phyloP scores from a whole-genome alignment of 2,329 filamentous ascomycete genomes.

The Thelonectria blattea region DNA sequence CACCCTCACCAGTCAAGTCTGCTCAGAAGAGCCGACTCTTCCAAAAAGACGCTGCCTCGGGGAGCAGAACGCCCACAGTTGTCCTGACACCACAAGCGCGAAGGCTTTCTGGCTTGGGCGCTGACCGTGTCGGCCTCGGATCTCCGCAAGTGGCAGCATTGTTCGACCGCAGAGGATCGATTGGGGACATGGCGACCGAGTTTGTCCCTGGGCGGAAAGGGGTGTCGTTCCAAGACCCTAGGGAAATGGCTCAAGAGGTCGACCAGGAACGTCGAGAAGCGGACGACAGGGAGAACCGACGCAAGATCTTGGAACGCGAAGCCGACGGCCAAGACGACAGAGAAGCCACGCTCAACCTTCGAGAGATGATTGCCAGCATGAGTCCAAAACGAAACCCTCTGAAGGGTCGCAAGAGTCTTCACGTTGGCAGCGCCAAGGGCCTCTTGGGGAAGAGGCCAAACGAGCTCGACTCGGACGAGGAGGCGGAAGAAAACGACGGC shows the following conservation, averaged over 20 bases:
- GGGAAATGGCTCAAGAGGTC: conserved; percentile 65
- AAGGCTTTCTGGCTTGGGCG: conserved; percentile 70
- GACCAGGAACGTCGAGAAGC: conserved; percentile 66
- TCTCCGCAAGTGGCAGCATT: conserved; percentile 76
- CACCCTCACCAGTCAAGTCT: conserved; percentile 34
- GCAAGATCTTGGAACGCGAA: conserved; percentile 61
- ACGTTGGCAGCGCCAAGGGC: conserved; percentile 75
- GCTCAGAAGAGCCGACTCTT: conserved; percentile 53
- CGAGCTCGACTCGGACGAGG: conserved; percentile 72
- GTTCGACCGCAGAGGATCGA: conserved; percentile 73
- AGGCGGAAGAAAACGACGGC: conserved; percentile 63
- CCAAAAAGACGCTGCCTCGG: conserved; percentile 58
- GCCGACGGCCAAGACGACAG: conserved; percentile 56
- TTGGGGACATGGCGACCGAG: conserved; percentile 68
- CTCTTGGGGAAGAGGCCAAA: conserved; percentile 75
- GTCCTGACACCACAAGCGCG: conserved; percentile 60
- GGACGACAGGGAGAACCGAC: conserved; percentile 64
- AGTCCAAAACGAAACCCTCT: conserved; percentile 75
- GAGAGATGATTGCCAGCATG: conserved; percentile 78
- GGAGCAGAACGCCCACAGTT: conserved; percentile 66
- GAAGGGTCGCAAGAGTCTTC: conserved; percentile 75
- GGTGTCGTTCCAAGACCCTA: conserved; percentile 71
- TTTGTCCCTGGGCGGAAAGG: conserved; percentile 63
- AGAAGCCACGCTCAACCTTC: conserved; percentile 71
- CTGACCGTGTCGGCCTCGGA: conserved; percentile 73